phyloP scores from a whole-genome alignment of 345 rosid genomes.

The Populus alba region DNA sequence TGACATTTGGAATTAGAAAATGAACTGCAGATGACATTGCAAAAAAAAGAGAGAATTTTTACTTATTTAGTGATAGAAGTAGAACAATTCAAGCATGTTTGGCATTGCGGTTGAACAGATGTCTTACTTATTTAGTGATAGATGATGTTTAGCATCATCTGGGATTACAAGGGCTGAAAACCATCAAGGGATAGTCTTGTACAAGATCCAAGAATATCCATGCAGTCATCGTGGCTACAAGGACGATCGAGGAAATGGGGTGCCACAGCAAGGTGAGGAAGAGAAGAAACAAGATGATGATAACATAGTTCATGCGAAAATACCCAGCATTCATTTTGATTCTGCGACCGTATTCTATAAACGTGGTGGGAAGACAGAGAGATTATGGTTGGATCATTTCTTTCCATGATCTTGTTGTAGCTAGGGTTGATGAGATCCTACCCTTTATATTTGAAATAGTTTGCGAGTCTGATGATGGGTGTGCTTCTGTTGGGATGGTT shows the following conservation, averaged over 20 bases:
- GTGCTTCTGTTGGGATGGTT: constrained; percentile 40
- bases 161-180: constrained; percentile 37
- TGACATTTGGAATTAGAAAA: no score
- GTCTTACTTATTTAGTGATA: no score
- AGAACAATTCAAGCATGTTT: no score
- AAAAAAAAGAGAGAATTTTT: no score
- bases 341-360: constrained; percentile 29
- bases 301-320: constrained; percentile 49
- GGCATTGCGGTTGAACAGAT: no score
- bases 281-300: constrained; percentile 33
- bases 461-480: constrained; percentile 17
- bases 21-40: no score
- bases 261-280: constrained; percentile 55
- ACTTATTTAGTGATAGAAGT: no score
- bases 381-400: constrained; percentile 39
- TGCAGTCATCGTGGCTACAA: constrained; percentile 37
- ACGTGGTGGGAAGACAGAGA: constrained; percentile 31
- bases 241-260: constrained; percentile 46
- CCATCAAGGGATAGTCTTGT: constrained; percentile 39
- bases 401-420: constrained; percentile 51
- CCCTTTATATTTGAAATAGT: constrained; percentile 39
- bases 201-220: constrained; percentile 59
- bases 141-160: constrained; percentile 21
- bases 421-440: constrained; percentile 36
- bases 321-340: constrained; percentile 33